Base-by-base conservation (phyloP, 116 monocot genomes). In the Phalaenopsis hybrid region DNA sequence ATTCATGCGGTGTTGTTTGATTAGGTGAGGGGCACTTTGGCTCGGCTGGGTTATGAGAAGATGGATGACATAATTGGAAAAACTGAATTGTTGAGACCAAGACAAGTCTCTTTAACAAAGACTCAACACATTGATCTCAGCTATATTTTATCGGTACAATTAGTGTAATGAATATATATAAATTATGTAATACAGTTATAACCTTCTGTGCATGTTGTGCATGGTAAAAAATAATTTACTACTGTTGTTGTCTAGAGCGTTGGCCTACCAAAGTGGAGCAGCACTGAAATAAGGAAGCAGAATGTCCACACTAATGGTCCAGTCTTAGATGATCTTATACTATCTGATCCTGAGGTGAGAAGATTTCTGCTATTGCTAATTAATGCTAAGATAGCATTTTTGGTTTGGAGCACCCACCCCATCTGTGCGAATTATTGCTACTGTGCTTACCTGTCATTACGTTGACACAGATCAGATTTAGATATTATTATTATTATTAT, bases 1-100 rank as follows among this genome's bases (percentile, higher is more conserved):
- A 10, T 41, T 11, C 34, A 55, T 34, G 46, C 4, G 21, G 9
- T 21, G 2, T 79, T 57, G 49, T 78, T 83, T 86, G 16, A 61
- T 81, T 78, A 99, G 99, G 99, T 99, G 37, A 93, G 99, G 82
- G 95, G 91, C 33, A 87, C 85, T 70, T 86, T 99, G 82, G 95
- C 99, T 79, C 89, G 92, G 50, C 77, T 95, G 34, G 99, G 99
- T 81, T 95, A 89, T 88, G 94, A 99, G 82, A 99, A 95, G 82
- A 61, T 99, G 88, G 99, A 99, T 86, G 99, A 99, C 52, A 89
- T 99, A 80, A 94, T 99, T 92, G 99, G 99, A 51, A 88, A 87
- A 76, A 92, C 95, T 73, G 88, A 99, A 74, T 52, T 99, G 81
- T 74, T 99, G 55, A 91, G 78, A 85, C 87, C 92, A 76, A 93